A percentile compares a stretch with the other conserved stretches of the same genome.
phyloP scores from a whole-genome alignment of 305 asterid genomes.

The Solanum aculeatissimum region DNA sequence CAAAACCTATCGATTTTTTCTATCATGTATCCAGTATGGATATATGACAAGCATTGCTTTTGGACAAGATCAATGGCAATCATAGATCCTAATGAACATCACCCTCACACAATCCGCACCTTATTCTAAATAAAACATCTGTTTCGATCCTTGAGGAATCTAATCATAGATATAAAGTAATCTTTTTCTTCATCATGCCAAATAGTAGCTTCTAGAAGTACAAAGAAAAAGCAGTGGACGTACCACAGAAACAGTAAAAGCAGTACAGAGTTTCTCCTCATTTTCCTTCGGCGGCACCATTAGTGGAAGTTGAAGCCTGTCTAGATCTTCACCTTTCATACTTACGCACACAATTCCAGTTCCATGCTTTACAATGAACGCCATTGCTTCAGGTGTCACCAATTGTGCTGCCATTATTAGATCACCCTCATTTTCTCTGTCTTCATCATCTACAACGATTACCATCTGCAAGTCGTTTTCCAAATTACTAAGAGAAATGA shows the following conservation, averaged over 20 bases:
- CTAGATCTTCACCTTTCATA: slow-evolving; percentile 24
- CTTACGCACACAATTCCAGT: slow-evolving; percentile 29
- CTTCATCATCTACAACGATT: slow-evolving; percentile 30
- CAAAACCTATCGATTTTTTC: not conserved
- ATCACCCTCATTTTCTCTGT: slow-evolving; percentile 32
- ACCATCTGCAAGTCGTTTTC: slow-evolving; percentile 17
- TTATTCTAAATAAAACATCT: not conserved
- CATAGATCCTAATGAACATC: not conserved
- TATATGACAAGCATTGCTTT: not conserved
- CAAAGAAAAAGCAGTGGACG: not conserved
- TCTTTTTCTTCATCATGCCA: not conserved
- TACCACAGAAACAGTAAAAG: slow-evolving; percentile 34
- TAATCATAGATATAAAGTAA: not conserved
- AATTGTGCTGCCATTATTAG: slow-evolving; percentile 23
- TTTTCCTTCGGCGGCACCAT: slow-evolving; percentile 24
- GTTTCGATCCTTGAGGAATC: not conserved
- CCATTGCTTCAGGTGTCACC: slow-evolving; percentile 24
- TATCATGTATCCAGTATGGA: not conserved
- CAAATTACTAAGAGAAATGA: not conserved
- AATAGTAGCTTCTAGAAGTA: not conserved
- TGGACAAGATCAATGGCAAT: not conserved
- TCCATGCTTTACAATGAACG: slow-evolving; percentile 22
- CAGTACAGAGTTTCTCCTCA: slow-evolving; percentile 23
- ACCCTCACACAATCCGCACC: not conserved
- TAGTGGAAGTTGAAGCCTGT: slow-evolving; percentile 18